phyloP scores from a whole-genome alignment of 768 basidiomycete genomes.

The Xerocomus potaroensis region DNA sequence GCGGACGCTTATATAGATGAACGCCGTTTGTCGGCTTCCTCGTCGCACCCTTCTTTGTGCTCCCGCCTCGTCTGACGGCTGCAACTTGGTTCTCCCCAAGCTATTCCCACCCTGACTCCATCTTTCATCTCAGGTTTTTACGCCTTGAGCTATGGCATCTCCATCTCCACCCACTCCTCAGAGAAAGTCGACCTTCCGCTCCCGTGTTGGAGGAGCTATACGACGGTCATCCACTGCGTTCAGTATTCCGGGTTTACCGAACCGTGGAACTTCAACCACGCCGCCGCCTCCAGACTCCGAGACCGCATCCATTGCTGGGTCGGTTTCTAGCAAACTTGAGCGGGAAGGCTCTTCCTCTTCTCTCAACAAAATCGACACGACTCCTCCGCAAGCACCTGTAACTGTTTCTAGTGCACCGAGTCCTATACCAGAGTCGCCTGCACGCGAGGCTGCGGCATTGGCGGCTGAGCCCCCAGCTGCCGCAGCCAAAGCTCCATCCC shows the following conservation, averaged over 20 bases:
- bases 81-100: conserved; percentile 6
- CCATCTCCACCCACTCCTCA: conserved; percentile 29
- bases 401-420: conserved; percentile 40
- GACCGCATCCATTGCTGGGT: conserved; percentile 22
- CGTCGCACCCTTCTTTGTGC: conserved; percentile 18
- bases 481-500: conserved; percentile 37
- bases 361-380: conserved; percentile 33
- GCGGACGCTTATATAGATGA: conserved; percentile 27
- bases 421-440: conserved; percentile 69
- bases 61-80: conserved; percentile 13
- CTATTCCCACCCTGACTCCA: conserved; percentile 8
- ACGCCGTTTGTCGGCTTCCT: conserved; percentile 17
- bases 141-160: conserved; percentile 20
- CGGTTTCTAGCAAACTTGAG: conserved; percentile 27
- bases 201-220: conserved; percentile 56
- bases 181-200: conserved; percentile 45
- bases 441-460: conserved; percentile 47
- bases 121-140: conserved; percentile 1
- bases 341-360: conserved; percentile 27
- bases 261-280: conserved; percentile 23
- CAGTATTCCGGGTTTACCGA: conserved; percentile 35
- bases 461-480: conserved; percentile 27
- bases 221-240: conserved; percentile 59
- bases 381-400: conserved; percentile 23
- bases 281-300: conserved; percentile 27